phyloP scores from a whole-genome alignment of 2,329 filamentous ascomycete species.

The Xylaria digitata region DNA sequence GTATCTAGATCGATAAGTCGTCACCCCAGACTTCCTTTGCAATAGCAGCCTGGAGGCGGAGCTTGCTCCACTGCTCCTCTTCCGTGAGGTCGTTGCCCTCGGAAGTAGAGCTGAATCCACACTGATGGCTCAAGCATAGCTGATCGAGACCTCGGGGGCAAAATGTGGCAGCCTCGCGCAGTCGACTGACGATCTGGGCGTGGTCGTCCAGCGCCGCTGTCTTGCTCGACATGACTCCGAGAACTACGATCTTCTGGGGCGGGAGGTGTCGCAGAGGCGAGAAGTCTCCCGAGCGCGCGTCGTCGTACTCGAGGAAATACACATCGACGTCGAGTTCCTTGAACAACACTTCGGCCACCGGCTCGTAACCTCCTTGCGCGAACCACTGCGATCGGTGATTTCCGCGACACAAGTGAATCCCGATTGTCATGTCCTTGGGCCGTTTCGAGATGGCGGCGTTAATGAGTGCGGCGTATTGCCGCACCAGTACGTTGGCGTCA shows the following conservation, averaged over 20 bases:
- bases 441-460: constrained; percentile 64
- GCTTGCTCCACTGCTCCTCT: constrained; percentile 69
- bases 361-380: constrained; percentile 68
- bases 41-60: constrained; percentile 65
- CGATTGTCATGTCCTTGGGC: constrained; percentile 65
- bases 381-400: constrained; percentile 70
- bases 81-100: constrained; percentile 67
- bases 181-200: constrained; percentile 53
- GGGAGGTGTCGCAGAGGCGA: constrained; percentile 65
- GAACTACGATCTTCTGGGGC: constrained; percentile 64
- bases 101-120: constrained; percentile 66
- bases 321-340: constrained; percentile 66
- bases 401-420: constrained; percentile 67
- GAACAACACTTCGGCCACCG: constrained; percentile 67
- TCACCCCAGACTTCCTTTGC: constrained; percentile 68
- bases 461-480: constrained; percentile 65
- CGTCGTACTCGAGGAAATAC: constrained; percentile 71
- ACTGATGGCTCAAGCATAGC: constrained; percentile 68
- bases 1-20: constrained; percentile 50
- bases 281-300: constrained; percentile 67
- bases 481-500: constrained; percentile 60
- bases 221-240: constrained; percentile 67
- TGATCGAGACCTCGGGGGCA: constrained; percentile 65
- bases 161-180: constrained; percentile 59
- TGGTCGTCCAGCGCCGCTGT: constrained; percentile 66